Percentiles rank a stretch among this genome's conserved stretches.
These are phyloP conservation scores for Spathaspora sp. DNA, from an alignment of 805 yeast genomes.

Conservation along the genomic window DNA sequence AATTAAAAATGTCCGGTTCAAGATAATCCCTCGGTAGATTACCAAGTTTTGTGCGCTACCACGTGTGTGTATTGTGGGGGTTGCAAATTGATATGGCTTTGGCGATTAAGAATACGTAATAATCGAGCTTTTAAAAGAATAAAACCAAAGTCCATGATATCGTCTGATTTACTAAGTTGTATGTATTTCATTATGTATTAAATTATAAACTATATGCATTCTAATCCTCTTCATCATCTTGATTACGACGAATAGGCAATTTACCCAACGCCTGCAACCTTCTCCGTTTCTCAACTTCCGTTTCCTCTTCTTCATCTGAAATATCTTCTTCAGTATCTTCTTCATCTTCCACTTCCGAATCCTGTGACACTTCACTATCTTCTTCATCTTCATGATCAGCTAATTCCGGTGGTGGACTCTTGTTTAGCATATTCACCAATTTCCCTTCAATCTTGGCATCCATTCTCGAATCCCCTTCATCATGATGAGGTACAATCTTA, in stretches of 20 bases:
- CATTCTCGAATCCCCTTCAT: not conserved
- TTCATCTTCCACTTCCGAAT: slow-evolving; percentile 14
- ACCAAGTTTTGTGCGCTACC: not conserved
- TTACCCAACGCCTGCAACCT: slow-evolving; percentile 57
- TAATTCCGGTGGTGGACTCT: slow-evolving; percentile 2
- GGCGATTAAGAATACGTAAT: no score
- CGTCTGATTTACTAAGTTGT: no score
- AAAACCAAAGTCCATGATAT: no score
- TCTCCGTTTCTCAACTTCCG: slow-evolving; percentile 63
- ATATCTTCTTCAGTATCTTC: slow-evolving; percentile 20
- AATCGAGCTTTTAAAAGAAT: no score
- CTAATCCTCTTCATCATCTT: slow-evolving; percentile 45
- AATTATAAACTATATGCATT: not conserved
- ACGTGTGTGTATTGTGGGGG: not conserved
- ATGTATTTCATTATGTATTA: no score
- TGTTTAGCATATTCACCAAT: slow-evolving; percentile 2
- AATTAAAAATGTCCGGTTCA: not conserved
- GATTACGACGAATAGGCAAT: slow-evolving; percentile 33
- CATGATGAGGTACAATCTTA: slow-evolving; percentile 4
- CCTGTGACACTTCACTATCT: slow-evolving; percentile 13
- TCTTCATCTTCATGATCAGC: slow-evolving; percentile 10
- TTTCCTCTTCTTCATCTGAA: slow-evolving; percentile 36
- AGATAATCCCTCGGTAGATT: not conserved
- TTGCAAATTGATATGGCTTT: no score
- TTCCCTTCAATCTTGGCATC: slow-evolving; percentile 3